Evolutionary conservation across 441 rosid genomes (phyloP).

Genomic region (Flueggea neowawraea): DNA sequence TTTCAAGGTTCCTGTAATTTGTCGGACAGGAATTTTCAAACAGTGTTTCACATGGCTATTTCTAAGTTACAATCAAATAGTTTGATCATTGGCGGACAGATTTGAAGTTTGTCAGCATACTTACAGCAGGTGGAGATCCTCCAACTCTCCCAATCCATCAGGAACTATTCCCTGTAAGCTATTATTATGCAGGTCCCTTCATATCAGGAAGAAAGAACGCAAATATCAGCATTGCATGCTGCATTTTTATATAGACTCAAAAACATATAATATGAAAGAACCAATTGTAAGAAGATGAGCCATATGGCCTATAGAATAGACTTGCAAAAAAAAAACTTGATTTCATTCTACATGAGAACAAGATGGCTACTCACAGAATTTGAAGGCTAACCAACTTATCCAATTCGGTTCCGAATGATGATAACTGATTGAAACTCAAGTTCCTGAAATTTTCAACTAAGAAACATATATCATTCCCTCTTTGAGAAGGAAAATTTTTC

Average conservation of each 20-base stretch:
- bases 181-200: constrained; percentile 85
- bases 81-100: constrained; percentile 1
- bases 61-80: background rate
- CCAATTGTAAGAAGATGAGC: too few relatives aligned
- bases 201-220: constrained; percentile 9
- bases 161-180: constrained; percentile 76
- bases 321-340: too few relatives aligned
- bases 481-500: too few relatives aligned
- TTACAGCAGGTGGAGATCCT: constrained; percentile 75
- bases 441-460: constrained; percentile 49
- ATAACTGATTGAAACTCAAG: constrained; percentile 79
- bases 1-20: constrained; percentile 72
- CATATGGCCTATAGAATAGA: too few relatives aligned
- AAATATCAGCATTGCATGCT: constrained; percentile 2
- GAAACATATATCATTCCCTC: too few relatives aligned
- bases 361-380: constrained; percentile 61
- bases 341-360: too few relatives aligned
- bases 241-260: background rate
- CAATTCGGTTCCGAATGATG: constrained; percentile 68
- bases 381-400: constrained; percentile 58
- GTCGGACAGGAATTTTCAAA: constrained; percentile 8
- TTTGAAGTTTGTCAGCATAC: constrained; percentile 20
- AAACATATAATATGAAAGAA: too few relatives aligned
- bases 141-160: constrained; percentile 63
- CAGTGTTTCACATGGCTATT: background rate